Evolutionary conservation across 805 yeast genomes (phyloP).

Genomic region (Zygosaccharomyces gambellarensis): DNA sequence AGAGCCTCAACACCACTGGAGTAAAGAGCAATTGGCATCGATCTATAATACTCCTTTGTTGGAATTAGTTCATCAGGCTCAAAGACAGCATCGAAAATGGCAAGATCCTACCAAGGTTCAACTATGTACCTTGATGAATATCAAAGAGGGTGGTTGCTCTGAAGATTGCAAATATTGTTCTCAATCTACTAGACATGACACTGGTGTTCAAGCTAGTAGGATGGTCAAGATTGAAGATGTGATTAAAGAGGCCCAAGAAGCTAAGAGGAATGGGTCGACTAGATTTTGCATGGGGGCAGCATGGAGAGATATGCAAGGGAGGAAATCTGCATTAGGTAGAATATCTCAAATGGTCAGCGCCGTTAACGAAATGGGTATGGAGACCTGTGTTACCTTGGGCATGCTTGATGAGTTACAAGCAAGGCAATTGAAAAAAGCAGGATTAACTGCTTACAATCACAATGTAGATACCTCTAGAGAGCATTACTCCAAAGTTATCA

Average conservation of each 20-base stretch:
- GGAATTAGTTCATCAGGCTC: conserved; percentile 57
- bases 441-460: conserved; percentile 78
- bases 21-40: conserved; percentile 51
- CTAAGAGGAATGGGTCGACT: conserved; percentile 67
- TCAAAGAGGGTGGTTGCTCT: conserved; percentile 76
- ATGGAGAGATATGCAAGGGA: conserved; percentile 80
- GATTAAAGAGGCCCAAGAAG: conserved; percentile 55
- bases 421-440: conserved; percentile 53
- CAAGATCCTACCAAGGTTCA: conserved; percentile 70
- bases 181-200: conserved; percentile 62
- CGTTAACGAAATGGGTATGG: conserved; percentile 64
- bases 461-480: conserved; percentile 77
- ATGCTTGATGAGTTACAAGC: conserved; percentile 71
- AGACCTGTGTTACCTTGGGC: conserved; percentile 76
- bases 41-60: conserved; percentile 64
- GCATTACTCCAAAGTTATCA: conserved; percentile 65
- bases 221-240: conserved; percentile 60
- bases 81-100: conserved; percentile 57
- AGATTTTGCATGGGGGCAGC: conserved; percentile 85
- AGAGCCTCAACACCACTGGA: conserved; percentile 45
- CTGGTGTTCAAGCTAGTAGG: conserved; percentile 69
- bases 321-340: conserved; percentile 59
- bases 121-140: conserved; percentile 67
- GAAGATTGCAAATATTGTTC: conserved; percentile 82
- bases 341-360: conserved; percentile 61